Evolutionary conservation across 2,329 filamentous ascomycete genomes (phyloP), one percentile per base, ranked within the genome.

Genomic region (Phaeosphaeriaceae sp.): DNA sequence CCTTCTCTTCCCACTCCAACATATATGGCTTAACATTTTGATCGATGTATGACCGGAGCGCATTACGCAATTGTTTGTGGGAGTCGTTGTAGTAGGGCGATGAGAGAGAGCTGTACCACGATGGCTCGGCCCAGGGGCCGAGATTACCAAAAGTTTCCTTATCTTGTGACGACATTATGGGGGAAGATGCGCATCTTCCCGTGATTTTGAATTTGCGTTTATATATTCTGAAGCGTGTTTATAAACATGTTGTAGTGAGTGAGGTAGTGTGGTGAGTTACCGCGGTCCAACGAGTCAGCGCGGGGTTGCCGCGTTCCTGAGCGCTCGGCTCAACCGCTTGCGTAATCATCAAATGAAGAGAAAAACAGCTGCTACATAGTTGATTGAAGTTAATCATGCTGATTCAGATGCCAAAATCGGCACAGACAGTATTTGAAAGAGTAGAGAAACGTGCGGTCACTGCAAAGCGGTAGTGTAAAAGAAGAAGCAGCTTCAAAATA

Each of bases 81-180:
- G 81, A 81, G 12, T 80, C 76, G 21, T 79, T 86, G 75, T 89
- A 88, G 72, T 87, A 87, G 0, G 85, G 83, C 40, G 80, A 81
- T 7, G 76, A 73, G 48, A 83, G 77, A 21, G 74, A 72, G 52
- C 74, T 72, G 54, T 70, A 75, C 75, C 76, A 79, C n/a, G 76
- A 71, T 6, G 77, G 77, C 48, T 79, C 77, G 42, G 66, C 68
- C 77, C 77, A 79, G 3, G 77, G 77, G 6, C 61, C 64, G n/a
- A 68, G 58, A 45, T 71, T 71, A 23, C 67, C 68, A 20, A 71
- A 69, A 2, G 66, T 63, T 39, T 70, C 65, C 23, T 61, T 66
- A 37, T 64, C 66, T 26, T 45, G 34, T 15, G 53, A 21, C 9
- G 49, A 16, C 60, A 64, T 68, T 41, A 54, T 34, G 49, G 58